phyloP scores from a whole-genome alignment of 768 basidiomycete species.

The Chalciporus piperatus region DNA sequence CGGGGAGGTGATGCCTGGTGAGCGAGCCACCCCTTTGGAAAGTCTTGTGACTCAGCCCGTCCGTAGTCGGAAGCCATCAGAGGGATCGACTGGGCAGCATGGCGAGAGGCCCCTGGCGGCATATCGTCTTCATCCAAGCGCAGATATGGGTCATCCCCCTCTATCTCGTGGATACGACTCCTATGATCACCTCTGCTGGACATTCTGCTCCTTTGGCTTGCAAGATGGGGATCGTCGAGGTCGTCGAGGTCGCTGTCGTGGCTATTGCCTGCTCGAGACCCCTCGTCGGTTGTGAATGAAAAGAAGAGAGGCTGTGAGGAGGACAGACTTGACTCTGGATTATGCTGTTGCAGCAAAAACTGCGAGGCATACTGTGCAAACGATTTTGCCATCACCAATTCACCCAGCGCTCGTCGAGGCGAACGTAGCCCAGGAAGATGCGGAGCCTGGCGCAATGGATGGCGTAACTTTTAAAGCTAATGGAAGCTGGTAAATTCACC shows the following conservation, averaged over 20 bases:
- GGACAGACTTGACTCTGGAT: conserved; percentile 50
- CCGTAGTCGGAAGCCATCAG: conserved; percentile 35
- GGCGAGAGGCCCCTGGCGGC: conserved; percentile 35
- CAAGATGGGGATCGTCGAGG: conserved; percentile 73
- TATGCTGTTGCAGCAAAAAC: conserved; percentile 63
- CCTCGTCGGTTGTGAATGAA: conserved; percentile 80
- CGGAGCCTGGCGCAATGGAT: conserved; percentile 10
- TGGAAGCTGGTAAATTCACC: conserved; percentile 16
- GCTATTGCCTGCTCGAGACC: conserved; percentile 47
- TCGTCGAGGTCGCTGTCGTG: conserved; percentile 61
- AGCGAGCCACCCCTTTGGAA: conserved; percentile 63
- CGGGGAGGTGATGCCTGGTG: conserved; percentile 67
- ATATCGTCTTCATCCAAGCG: conserved; percentile 68
- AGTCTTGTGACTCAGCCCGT: conserved; percentile 39
- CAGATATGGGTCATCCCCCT: conserved; percentile 77
- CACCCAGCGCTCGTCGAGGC: conserved; percentile 14
- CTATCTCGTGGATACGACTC: conserved; percentile 36
- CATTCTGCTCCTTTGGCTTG: conserved; percentile 31
- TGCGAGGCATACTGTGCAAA: conserved; percentile 84
- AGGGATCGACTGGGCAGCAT: conserved; percentile 36
- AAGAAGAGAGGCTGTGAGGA: conserved; percentile 82
- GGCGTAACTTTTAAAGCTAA: conserved; percentile 10
- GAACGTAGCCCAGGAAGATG: conserved; percentile 12
- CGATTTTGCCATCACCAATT: conserved; percentile 53
- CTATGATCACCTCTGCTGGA: conserved; percentile 26